phyloP scores from a whole-genome alignment of 108 stramenopile species.

The Chaetoceros muelleri region DNA sequence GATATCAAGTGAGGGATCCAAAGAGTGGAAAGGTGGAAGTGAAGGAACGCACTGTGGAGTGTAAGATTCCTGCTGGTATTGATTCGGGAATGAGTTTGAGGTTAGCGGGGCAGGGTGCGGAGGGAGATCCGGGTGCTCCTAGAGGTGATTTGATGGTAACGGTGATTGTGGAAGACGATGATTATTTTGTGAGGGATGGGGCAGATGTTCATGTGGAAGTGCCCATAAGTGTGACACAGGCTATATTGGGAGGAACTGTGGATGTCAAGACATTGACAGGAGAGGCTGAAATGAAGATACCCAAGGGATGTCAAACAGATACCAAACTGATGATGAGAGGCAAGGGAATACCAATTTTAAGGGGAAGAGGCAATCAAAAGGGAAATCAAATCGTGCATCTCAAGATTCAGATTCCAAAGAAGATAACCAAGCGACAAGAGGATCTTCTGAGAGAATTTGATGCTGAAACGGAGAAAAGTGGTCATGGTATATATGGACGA shows the following conservation, averaged over 20 bases:
- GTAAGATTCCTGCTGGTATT: slow-evolving; percentile 89
- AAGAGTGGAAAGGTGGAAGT: slow-evolving; percentile 49
- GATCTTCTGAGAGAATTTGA: slow-evolving; percentile 90
- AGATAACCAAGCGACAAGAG: slow-evolving; percentile 81
- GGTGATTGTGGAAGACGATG: slow-evolving; percentile 76
- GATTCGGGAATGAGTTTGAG: slow-evolving; percentile 90
- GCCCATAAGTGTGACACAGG: slow-evolving; percentile 70
- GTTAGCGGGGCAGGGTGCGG: slow-evolving; percentile 81
- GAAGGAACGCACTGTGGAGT: slow-evolving; percentile 74
- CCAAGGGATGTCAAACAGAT: slow-evolving; percentile 86
- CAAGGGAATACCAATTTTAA: slow-evolving; percentile 79
- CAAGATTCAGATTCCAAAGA: slow-evolving; percentile 83
- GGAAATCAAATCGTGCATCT: slow-evolving; percentile 95
- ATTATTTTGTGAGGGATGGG: slow-evolving; percentile 85
- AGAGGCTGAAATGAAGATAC: slow-evolving; percentile 91
- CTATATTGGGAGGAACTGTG: slow-evolving; percentile 86
- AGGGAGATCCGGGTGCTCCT: slow-evolving; percentile 83
- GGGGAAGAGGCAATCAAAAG: slow-evolving; percentile 26
- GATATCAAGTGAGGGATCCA: slow-evolving; percentile 60
- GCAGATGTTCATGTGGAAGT: slow-evolving; percentile 74
- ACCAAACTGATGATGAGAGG: slow-evolving; percentile 86
- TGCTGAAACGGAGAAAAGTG: slow-evolving; percentile 53
- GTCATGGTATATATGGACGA: slow-evolving; percentile 48
- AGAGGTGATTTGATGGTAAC: slow-evolving; percentile 85
- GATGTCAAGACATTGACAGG: slow-evolving; percentile 93